Conservation (phyloP, 129 eudicot genomes). For the Logfia minima region DNA sequence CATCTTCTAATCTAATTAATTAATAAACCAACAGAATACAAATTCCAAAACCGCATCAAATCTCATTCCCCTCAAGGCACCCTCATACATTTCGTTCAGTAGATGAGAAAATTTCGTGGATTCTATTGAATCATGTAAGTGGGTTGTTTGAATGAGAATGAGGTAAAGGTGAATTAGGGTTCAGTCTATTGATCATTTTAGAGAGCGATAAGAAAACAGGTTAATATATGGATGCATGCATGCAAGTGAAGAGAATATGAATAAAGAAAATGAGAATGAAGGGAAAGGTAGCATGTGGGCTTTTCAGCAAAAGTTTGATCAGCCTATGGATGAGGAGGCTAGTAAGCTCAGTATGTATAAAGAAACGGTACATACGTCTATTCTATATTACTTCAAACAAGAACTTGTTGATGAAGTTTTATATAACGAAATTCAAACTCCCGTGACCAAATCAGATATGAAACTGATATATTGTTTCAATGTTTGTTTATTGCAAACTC, state of each 20-base stretch:
- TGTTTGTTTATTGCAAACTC: neutral
- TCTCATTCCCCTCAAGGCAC: neutral
- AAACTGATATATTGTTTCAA: no score
- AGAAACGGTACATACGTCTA: neutral
- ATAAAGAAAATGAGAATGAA: conserved; percentile 11
- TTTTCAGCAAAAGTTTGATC: conserved; percentile 74
- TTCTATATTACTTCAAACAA: neutral
- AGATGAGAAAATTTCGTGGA: neutral
- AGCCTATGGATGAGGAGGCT: conserved; percentile 88
- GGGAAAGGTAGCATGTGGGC: conserved; percentile 68
- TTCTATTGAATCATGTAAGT: neutral
- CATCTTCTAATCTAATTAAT: no score
- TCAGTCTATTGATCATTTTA: neutral
- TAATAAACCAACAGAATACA: no score
- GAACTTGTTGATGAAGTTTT: neutral
- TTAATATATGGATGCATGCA: no score
- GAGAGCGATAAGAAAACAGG: neutral
- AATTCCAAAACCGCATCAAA: neutral
- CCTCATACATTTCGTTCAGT: neutral
- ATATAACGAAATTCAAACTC: no score
- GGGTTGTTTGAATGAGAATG: neutral
- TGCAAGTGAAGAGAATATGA: neutral
- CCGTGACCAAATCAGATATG: no score
- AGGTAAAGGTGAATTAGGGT: neutral
- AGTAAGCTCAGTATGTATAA: conserved; percentile 37